Evolutionary conservation across 2,329 filamentous ascomycete species (phyloP).

Genomic region (Talaromyces sp.): DNA sequence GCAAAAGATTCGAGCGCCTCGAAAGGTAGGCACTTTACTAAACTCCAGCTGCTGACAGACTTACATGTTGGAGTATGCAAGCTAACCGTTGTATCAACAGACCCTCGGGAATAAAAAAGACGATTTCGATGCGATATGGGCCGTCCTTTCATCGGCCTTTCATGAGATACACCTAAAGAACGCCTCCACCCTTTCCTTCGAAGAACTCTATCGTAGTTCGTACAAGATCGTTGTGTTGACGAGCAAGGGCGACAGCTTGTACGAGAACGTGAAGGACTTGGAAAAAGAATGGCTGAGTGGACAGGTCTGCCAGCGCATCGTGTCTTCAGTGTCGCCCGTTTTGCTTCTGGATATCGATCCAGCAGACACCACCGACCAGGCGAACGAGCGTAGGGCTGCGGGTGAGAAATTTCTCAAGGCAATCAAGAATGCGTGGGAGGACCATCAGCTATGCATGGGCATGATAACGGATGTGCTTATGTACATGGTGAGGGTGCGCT

Average conservation of each 20-base stretch:
- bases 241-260: conserved; percentile 77
- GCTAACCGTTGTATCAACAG: conserved; percentile 31
- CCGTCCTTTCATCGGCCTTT: conserved; percentile 68
- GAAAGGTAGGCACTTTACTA: conserved; percentile 51
- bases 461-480: conserved; percentile 96
- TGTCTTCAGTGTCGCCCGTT: conserved; percentile 64
- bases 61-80: background rate
- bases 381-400: conserved; percentile 70
- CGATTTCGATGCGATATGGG: conserved; percentile 86
- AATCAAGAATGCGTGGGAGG: conserved; percentile 74
- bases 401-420: conserved; percentile 78
- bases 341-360: conserved; percentile 53
- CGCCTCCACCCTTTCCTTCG: conserved; percentile 84
- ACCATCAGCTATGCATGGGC: conserved; percentile 88
- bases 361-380: conserved; percentile 51
- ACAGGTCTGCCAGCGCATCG: conserved; percentile 67
- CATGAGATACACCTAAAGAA: conserved; percentile 88
- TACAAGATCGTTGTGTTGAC: conserved; percentile 83
- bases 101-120: conserved; percentile 54
- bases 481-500: conserved; percentile 64
- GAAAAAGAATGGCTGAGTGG: conserved; percentile 75
- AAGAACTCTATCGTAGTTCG: conserved; percentile 86
- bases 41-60: background rate
- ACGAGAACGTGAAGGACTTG: conserved; percentile 72
- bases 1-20: conserved; percentile 62